Conservation (phyloP, 1,284 basidiomycete genomes). For the Trametes pubescens region DNA sequence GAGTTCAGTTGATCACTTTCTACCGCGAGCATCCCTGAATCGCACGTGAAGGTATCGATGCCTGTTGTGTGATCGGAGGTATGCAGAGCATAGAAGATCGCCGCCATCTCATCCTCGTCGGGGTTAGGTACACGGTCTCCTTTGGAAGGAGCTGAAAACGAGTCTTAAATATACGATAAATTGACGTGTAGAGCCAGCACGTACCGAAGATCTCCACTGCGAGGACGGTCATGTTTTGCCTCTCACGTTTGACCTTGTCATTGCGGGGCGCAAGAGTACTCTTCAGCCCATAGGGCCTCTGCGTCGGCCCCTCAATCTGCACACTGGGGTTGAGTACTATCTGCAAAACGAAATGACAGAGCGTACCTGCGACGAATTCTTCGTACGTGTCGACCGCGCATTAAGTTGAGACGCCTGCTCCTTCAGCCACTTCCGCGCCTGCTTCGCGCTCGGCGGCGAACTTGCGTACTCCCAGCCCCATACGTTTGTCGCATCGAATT, state of each 20-base stretch:
- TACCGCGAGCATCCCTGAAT: constrained; percentile 72
- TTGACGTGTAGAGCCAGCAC: constrained; percentile 31
- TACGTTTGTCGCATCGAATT: constrained; percentile 38
- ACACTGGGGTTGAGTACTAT: neutral
- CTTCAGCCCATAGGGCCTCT: constrained; percentile 71
- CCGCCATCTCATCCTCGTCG: constrained; percentile 73
- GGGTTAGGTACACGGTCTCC: constrained; percentile 75
- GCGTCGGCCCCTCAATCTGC: constrained; percentile 84
- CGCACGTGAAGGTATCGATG: constrained; percentile 43
- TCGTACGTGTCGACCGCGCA: constrained; percentile 27
- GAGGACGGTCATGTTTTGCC: constrained; percentile 83
- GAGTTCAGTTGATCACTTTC: constrained; percentile 49
- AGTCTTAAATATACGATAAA: neutral
- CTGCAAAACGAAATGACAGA: too few species aligned
- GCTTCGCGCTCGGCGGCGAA: constrained; percentile 64
- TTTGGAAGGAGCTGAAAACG: constrained; percentile 64
- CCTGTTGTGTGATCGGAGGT: constrained; percentile 53
- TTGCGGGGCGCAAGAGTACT: constrained; percentile 58
- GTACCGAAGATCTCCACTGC: constrained; percentile 87
- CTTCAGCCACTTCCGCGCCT: constrained; percentile 62
- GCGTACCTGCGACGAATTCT: constrained; percentile 61
- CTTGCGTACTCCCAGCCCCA: constrained; percentile 84
- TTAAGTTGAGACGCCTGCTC: constrained; percentile 34
- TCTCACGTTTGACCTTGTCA: constrained; percentile 59
- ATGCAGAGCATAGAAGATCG: constrained; percentile 76